Percentiles rank a stretch among this genome's conserved stretches.
Conservation (phyloP, 2,329 filamentous ascomycete genomes). For the Ceratocystis eucalypticola region DNA sequence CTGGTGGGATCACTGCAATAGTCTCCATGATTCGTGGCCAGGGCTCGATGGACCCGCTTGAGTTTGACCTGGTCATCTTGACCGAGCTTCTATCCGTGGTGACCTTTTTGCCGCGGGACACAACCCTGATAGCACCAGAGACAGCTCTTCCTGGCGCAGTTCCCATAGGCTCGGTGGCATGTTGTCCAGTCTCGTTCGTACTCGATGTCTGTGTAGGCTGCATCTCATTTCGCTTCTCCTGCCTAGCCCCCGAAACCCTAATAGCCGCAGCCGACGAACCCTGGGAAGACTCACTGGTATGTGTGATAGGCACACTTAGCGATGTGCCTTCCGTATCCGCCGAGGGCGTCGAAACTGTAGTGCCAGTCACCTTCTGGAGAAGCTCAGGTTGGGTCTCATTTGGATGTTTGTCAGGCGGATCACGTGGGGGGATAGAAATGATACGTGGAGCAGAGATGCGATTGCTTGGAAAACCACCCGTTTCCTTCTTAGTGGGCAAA, state of each 20-base stretch:
- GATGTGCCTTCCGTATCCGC: neutral
- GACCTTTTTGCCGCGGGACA: neutral
- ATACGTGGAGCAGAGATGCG: neutral
- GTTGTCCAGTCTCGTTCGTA: neutral
- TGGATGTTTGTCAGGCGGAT: neutral
- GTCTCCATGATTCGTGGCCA: neutral
- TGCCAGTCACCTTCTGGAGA: neutral
- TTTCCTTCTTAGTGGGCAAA: neutral
- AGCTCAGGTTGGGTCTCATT: neutral
- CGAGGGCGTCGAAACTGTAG: neutral
- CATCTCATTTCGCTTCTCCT: neutral
- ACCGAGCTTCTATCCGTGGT: neutral
- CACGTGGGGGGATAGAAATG: neutral
- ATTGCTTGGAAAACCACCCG: neutral
- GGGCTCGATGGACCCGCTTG: neutral
- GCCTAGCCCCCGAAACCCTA: neutral
- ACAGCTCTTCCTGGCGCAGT: neutral
- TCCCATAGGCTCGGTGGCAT: neutral
- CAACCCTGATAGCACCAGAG: neutral
- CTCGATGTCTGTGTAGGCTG: neutral
- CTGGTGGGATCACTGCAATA: neutral
- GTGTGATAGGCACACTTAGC: neutral
- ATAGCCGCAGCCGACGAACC: neutral
- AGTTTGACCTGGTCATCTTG: neutral
- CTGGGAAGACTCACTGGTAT: neutral